These are phyloP conservation scores for Udeniomyces megalosporus DNA, from an alignment of 768 basidiomycete species.

Conservation along the genomic window DNA sequence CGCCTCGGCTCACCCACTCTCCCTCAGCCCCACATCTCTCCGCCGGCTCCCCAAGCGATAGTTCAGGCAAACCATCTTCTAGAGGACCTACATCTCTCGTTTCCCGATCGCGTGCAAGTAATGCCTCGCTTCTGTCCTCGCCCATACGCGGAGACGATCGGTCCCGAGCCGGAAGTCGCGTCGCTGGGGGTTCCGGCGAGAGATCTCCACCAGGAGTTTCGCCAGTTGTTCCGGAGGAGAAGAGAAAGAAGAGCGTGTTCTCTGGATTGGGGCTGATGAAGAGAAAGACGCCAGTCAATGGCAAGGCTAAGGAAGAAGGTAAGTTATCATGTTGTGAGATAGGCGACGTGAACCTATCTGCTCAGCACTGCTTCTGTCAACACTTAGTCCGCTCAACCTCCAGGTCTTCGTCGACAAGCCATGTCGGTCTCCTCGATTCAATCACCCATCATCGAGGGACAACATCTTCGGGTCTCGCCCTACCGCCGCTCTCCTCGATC, in stretches of 20 bases:
- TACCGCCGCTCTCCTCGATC: not conserved
- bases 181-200: not conserved
- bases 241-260: conserved; percentile 7
- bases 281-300: not conserved
- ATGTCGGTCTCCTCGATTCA: not conserved
- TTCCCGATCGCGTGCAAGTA: not conserved
- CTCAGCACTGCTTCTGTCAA: not conserved
- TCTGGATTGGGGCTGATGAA: conserved; percentile 3
- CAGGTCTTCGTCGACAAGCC: not conserved
- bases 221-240: not conserved
- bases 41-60: not conserved
- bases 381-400: not conserved
- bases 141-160: not conserved
- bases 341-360: not conserved
- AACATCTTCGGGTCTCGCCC: not conserved
- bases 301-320: conserved; percentile 5
- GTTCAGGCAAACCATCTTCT: not conserved
- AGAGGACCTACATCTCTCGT: not conserved
- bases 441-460: not conserved
- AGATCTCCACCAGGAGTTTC: not conserved
- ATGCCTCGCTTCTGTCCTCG: not conserved
- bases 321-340: not conserved
- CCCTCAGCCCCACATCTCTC: conserved; percentile 5
- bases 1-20: not conserved
- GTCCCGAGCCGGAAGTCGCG: not conserved